Evolutionary conservation across 768 basidiomycete species (phyloP).

Genomic region (Mycena leptocephala): DNA sequence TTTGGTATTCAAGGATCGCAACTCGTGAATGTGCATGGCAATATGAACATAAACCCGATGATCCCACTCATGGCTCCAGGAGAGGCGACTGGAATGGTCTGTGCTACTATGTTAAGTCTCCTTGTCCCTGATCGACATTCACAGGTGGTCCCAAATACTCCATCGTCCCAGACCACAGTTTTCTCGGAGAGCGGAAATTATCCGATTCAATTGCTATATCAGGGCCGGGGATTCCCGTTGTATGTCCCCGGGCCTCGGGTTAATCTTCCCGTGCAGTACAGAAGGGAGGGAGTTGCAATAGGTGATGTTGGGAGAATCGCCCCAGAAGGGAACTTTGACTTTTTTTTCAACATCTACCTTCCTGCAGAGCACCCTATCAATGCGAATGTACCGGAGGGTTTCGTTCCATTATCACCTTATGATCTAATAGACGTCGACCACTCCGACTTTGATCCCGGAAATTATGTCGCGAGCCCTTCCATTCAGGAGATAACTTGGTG

Average conservation of each 20-base stretch:
- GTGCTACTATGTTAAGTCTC: too few species aligned
- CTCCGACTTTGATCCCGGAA: too few species aligned
- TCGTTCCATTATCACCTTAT: constrained; percentile 19
- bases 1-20: too few species aligned
- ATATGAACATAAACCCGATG: too few species aligned
- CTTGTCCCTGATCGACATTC: too few species aligned
- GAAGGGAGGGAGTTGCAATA: constrained; percentile 42
- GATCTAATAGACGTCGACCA: background rate
- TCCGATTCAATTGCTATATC: background rate
- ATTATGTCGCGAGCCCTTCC: background rate
- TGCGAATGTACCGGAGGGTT: constrained; percentile 43
- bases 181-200: background rate
- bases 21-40: too few species aligned
- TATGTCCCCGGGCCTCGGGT: constrained; percentile 39
- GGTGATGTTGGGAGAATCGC: constrained; percentile 53
- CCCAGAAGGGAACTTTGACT: constrained; percentile 48
- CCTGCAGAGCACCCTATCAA: constrained; percentile 46
- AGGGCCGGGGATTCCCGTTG: constrained; percentile 48
- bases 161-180: too few species aligned
- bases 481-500: background rate
- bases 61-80: too few species aligned
- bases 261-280: too few species aligned
- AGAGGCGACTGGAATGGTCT: too few species aligned
- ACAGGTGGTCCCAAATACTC: too few species aligned
- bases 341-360: constrained; percentile 57